These are phyloP conservation scores for Diddensiella transvaalensis DNA, from an alignment of 805 yeast genomes.

Conservation along the genomic window DNA sequence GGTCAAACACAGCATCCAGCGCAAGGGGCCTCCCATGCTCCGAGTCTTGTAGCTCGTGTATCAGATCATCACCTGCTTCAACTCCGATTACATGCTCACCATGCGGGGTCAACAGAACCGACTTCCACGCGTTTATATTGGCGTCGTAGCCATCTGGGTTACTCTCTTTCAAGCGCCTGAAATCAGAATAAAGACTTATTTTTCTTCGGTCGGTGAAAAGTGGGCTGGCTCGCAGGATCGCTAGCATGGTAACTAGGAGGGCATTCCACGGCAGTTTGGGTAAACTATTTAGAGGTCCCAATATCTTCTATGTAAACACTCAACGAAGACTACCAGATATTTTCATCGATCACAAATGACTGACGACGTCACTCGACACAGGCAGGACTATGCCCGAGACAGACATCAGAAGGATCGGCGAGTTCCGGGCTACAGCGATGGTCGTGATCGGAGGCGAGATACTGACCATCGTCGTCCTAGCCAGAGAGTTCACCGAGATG, in stretches of 20 bases:
- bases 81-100: constrained; percentile 28
- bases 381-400: no score
- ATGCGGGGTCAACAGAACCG: constrained; percentile 33
- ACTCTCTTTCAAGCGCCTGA: constrained; percentile 39
- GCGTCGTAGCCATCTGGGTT: constrained; percentile 51
- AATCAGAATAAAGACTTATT: constrained; percentile 48
- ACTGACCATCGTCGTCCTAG: no score
- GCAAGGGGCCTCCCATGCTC: constrained; percentile 32
- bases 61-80: constrained; percentile 25
- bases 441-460: no score
- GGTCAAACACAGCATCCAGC: constrained; percentile 30
- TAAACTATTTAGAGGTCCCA: not conserved
- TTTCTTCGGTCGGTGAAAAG: constrained; percentile 41
- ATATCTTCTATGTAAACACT: not conserved
- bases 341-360: not conserved
- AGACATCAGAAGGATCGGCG: no score
- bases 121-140: constrained; percentile 46
- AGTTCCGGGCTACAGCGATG: no score
- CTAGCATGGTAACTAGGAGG: not conserved
- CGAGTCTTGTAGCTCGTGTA: constrained; percentile 24
- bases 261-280: no score
- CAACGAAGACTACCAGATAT: no score
- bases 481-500: no score
- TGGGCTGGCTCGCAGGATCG: constrained; percentile 22
- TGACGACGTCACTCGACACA: no score